Evolutionary conservation across 2,329 filamentous ascomycete species (phyloP).

Genomic region (Fusarium sp.): DNA sequence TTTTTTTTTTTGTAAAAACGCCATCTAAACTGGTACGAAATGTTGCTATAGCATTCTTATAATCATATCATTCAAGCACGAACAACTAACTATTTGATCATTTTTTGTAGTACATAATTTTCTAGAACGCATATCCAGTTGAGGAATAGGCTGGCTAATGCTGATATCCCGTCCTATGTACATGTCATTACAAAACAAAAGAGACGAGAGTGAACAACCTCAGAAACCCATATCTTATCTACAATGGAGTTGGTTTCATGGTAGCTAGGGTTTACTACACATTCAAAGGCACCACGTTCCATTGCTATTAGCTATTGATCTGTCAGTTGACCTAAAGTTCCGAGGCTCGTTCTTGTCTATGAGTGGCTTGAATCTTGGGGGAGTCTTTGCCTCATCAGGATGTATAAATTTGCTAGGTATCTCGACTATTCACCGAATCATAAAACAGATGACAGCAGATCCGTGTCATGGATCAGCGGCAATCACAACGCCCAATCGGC

Average conservation of each 20-base stretch:
- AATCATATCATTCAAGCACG: background rate
- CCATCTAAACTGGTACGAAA: background rate
- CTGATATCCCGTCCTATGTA: background rate
- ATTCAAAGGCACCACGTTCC: background rate
- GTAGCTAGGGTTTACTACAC: background rate
- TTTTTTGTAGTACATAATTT: background rate
- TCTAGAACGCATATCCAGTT: background rate
- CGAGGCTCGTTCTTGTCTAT: conserved; percentile 21
- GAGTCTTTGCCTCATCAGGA: conserved; percentile 30
- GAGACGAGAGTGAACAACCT: background rate
- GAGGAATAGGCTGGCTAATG: background rate
- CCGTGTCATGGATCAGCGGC: conserved; percentile 5
- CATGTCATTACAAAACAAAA: background rate
- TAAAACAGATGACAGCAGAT: conserved; percentile 5
- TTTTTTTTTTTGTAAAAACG: background rate
- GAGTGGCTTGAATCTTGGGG: conserved; percentile 17
- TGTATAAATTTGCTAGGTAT: conserved; percentile 10
- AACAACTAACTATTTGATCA: background rate
- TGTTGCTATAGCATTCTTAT: background rate
- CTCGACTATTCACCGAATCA: conserved; percentile 32
- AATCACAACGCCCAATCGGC: conserved; percentile 17
- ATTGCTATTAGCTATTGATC: background rate
- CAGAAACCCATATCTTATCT: background rate
- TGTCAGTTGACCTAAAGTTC: background rate
- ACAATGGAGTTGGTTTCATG: background rate